phyloP scores from a whole-genome alignment of 208 protist species.

The Strigomonas culicis region DNA sequence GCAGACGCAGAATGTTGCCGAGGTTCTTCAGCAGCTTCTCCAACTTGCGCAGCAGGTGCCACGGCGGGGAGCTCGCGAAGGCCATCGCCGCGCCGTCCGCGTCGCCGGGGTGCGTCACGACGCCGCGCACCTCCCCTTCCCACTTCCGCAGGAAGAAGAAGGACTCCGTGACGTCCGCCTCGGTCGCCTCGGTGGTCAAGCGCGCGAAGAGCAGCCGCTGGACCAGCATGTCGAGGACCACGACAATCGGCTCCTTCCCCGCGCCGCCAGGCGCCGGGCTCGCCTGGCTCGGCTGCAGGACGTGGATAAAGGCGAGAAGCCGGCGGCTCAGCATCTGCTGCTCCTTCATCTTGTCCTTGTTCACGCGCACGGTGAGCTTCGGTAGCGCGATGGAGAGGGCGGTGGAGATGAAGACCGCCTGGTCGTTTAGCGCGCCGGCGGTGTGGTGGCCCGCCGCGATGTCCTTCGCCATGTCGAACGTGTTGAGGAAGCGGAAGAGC shows the following conservation, averaged over 20 bases:
- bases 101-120: background rate
- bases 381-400: constrained; percentile 70
- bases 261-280: background rate
- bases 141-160: constrained; percentile 15
- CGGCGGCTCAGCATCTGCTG: constrained; percentile 77
- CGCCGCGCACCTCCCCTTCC: constrained; percentile 9
- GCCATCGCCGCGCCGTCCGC: constrained; percentile 4
- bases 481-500: constrained; percentile 77
- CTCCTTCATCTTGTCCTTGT: constrained; percentile 72
- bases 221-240: constrained; percentile 65
- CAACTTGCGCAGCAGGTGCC: constrained; percentile 35
- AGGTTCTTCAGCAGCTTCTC: constrained; percentile 66
- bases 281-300: constrained; percentile 24
- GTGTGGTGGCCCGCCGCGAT: constrained; percentile 16
- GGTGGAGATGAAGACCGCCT: constrained; percentile 62
- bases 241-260: constrained; percentile 25
- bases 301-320: constrained; percentile 70
- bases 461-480: constrained; percentile 77
- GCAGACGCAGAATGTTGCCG: constrained; percentile 44
- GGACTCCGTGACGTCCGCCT: background rate
- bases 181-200: constrained; percentile 18
- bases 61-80: background rate
- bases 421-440: constrained; percentile 24
- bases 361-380: constrained; percentile 63
- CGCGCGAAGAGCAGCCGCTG: constrained; percentile 62